phyloP scores from a whole-genome alignment of 2,329 filamentous ascomycete genomes.

The Dothideomycetes sp. region DNA sequence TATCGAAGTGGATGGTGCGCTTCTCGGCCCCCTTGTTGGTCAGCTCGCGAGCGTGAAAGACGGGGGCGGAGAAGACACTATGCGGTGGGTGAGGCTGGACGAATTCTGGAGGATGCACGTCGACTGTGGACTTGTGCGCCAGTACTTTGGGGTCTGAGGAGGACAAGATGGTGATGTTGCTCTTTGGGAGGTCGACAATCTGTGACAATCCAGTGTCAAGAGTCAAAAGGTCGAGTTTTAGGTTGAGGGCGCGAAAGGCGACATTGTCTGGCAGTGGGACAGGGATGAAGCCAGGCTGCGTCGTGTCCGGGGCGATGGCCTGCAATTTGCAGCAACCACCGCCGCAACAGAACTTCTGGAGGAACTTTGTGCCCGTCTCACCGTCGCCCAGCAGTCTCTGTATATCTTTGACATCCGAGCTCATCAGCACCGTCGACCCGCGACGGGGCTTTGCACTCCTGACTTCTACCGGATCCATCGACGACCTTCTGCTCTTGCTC shows the following conservation, averaged over 20 bases:
- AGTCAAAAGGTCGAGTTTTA: constrained; percentile 66
- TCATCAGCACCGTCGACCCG: constrained; percentile 57
- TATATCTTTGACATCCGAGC: constrained; percentile 46
- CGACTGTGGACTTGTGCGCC: constrained; percentile 28
- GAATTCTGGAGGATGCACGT: constrained; percentile 67
- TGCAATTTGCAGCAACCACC: constrained; percentile 54
- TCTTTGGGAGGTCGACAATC: constrained; percentile 60
- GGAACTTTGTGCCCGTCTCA: constrained; percentile 44
- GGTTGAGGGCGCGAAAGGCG: constrained; percentile 67
- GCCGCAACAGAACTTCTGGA: constrained; percentile 53
- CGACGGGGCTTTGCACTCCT: constrained; percentile 31
- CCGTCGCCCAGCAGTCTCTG: constrained; percentile 45
- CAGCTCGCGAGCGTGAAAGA: constrained; percentile 75
- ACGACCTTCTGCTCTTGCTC: too few relatives aligned
- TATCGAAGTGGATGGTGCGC: constrained; percentile 92
- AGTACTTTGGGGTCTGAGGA: constrained; percentile 34
- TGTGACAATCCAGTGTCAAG: constrained; percentile 59
- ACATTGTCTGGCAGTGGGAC: constrained; percentile 63
- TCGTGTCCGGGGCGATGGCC: constrained; percentile 37
- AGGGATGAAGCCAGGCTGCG: constrained; percentile 31
- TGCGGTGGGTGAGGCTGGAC: constrained; percentile 93
- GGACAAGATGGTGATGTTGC: constrained; percentile 48
- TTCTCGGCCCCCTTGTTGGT: constrained; percentile 87
- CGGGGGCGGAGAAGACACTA: constrained; percentile 78
- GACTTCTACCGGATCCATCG: too few relatives aligned